These are phyloP conservation scores for Amanita jacksonii DNA, from an alignment of 768 basidiomycete genomes.

Conservation along the genomic window DNA sequence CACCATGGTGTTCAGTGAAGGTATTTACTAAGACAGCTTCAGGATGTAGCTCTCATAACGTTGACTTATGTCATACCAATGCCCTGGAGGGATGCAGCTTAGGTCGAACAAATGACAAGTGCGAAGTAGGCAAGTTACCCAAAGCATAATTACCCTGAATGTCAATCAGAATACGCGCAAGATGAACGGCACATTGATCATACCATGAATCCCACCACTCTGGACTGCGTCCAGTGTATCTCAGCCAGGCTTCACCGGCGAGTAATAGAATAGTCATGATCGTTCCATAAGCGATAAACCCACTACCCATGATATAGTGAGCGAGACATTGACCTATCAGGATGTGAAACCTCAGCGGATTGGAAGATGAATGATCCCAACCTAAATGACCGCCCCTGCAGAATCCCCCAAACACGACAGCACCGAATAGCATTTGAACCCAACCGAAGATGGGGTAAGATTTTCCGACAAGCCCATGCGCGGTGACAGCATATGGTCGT, in stretches of 20 bases:
- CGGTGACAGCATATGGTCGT: conserved; percentile 59
- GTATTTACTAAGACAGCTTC: conserved; percentile 56
- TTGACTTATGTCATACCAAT: conserved; percentile 34
- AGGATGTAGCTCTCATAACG: not conserved
- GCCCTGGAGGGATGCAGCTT: conserved; percentile 27
- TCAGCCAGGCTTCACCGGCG: conserved; percentile 71
- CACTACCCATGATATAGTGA: conserved; percentile 85
- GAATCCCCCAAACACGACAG: conserved; percentile 62
- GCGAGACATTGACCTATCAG: conserved; percentile 71
- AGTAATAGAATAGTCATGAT: conserved; percentile 74
- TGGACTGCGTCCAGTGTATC: conserved; percentile 61
- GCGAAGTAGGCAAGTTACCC: conserved; percentile 29
- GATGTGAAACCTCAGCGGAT: conserved; percentile 4
- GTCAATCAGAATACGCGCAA: not conserved
- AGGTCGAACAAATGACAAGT: conserved; percentile 1
- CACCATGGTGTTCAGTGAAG: conserved; percentile 84
- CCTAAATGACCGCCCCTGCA: conserved; percentile 69
- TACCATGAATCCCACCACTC: conserved; percentile 83
- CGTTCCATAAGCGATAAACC: conserved; percentile 80
- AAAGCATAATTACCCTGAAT: conserved; percentile 37
- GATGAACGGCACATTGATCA: not conserved
- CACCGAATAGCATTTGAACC: conserved; percentile 85
- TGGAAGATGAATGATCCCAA: conserved; percentile 5
- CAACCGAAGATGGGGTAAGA: conserved; percentile 79
- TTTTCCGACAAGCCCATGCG: conserved; percentile 78